Conservation (phyloP, 306 rosid genomes). For the Lablab purpureus region DNA sequence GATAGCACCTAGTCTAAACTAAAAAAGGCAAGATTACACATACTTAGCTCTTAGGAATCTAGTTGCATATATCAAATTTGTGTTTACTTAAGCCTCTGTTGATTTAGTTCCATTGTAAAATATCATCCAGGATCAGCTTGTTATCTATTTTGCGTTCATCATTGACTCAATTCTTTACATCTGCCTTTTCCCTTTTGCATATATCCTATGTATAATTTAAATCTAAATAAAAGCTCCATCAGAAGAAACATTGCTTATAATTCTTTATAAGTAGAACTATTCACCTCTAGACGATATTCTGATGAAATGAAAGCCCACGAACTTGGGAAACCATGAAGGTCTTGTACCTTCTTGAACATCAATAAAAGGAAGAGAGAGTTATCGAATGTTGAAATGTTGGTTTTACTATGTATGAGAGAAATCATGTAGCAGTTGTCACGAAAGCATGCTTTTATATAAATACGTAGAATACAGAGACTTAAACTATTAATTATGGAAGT, state of each 20-base stretch:
- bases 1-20: slow-evolving; percentile 78
- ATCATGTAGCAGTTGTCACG: not conserved
- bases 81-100: slow-evolving; percentile 42
- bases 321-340: not conserved
- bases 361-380: not conserved
- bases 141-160: slow-evolving; percentile 40
- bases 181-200: slow-evolving; percentile 19
- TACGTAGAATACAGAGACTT: not conserved
- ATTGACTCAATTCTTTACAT: slow-evolving; percentile 40
- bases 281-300: not conserved
- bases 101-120: slow-evolving; percentile 51
- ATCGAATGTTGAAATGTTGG: not conserved
- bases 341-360: not conserved
- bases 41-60: slow-evolving; percentile 51
- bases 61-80: slow-evolving; percentile 43
- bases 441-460: not conserved
- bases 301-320: slow-evolving; percentile 17
- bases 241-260: slow-evolving; percentile 8
- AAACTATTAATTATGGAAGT: too few species aligned
- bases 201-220: slow-evolving; percentile 21
- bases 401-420: not conserved
- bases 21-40: slow-evolving; percentile 44
- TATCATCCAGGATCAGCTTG: slow-evolving; percentile 40
- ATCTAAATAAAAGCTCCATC: slow-evolving; percentile 40
- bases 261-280: not conserved